Evolutionary conservation across 306 rosid genomes (phyloP).

Genomic region (Canavalia ensiformis): DNA sequence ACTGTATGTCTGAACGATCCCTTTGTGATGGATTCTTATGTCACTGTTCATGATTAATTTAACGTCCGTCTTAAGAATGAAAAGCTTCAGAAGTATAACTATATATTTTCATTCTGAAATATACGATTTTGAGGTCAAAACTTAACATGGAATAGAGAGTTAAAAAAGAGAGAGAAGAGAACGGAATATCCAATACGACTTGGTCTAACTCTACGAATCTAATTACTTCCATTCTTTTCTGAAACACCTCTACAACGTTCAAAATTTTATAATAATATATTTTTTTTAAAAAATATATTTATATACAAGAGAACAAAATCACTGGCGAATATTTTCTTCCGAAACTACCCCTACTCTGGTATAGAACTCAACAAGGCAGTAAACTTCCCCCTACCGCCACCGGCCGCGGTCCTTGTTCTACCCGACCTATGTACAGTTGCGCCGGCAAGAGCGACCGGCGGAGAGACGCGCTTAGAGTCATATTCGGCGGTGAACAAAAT

Average conservation of each 20-base stretch:
- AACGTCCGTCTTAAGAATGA: background rate
- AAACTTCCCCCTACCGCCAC: constrained; percentile 49
- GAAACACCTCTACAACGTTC: constrained; percentile 33
- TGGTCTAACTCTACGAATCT: constrained; percentile 24
- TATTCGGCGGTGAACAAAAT: constrained; percentile 54
- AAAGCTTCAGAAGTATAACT: background rate
- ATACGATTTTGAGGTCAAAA: background rate
- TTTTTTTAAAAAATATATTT: background rate
- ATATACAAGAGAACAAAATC: constrained; percentile 49
- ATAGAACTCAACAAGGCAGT: constrained; percentile 69
- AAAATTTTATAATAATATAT: background rate
- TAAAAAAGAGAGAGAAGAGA: constrained; percentile 9
- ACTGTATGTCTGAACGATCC: background rate
- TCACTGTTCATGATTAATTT: background rate
- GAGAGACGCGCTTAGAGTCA: constrained; percentile 25
- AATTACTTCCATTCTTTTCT: constrained; percentile 24
- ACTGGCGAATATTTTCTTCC: constrained; percentile 37
- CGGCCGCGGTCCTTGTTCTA: constrained; percentile 50
- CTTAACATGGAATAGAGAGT: background rate
- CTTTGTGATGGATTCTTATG: too few species aligned
- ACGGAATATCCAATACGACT: constrained; percentile 4
- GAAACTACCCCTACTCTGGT: constrained; percentile 73
- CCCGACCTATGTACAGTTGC: constrained; percentile 42
- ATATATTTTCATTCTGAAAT: background rate
- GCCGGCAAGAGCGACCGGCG: background rate